These are phyloP conservation scores for Viola odorata DNA, from an alignment of 345 rosid species.

Conservation along the genomic window DNA sequence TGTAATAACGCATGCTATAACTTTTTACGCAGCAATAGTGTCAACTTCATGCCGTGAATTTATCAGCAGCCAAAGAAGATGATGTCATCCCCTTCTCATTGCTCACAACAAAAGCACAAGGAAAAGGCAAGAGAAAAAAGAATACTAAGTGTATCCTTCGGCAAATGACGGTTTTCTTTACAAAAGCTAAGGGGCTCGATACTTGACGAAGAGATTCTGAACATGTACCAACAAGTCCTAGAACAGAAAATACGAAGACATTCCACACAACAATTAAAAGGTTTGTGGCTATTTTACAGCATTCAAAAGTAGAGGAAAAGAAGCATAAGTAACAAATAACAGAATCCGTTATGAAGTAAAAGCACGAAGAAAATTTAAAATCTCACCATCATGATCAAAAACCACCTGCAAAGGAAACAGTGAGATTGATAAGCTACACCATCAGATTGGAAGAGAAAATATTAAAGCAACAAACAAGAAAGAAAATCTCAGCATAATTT, in stretches of 20 bases:
- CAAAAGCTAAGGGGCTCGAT: too few relatives aligned
- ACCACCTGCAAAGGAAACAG: slow-evolving; percentile 65
- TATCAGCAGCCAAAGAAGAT: background rate
- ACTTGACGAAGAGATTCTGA: too few relatives aligned
- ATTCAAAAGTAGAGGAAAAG: background rate
- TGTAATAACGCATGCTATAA: background rate
- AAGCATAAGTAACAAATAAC: background rate
- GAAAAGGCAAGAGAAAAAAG: too few relatives aligned
- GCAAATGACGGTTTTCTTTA: too few relatives aligned
- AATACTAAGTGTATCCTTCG: too few relatives aligned
- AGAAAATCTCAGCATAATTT: background rate
- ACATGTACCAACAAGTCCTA: too few relatives aligned
- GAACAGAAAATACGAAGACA: background rate
- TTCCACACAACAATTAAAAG: background rate
- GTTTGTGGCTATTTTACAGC: background rate
- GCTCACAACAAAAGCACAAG: too few relatives aligned
- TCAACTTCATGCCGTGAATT: background rate
- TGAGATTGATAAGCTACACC: slow-evolving; percentile 17
- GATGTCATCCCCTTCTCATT: too few relatives aligned
- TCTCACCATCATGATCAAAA: slow-evolving; percentile 98
- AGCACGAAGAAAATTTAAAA: background rate
- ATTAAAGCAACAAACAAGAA: background rate
- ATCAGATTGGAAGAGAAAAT: too few relatives aligned
- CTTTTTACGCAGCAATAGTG: background rate
- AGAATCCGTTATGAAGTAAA: background rate